phyloP scores from a whole-genome alignment of 1,284 basidiomycete genomes.

The Tremellales sp. region DNA sequence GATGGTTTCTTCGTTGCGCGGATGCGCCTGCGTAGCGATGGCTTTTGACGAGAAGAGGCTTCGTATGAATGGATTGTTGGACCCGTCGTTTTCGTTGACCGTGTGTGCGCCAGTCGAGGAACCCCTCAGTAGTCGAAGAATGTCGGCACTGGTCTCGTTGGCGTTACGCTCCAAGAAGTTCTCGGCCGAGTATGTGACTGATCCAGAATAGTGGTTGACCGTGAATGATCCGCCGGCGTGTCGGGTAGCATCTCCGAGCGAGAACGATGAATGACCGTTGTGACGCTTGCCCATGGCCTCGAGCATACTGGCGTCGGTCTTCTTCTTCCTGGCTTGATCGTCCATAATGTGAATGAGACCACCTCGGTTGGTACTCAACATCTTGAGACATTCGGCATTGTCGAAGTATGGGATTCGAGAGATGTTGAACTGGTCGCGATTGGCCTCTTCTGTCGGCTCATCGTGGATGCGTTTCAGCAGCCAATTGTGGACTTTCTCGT shows the following conservation, averaged over 20 bases:
- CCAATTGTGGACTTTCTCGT: conserved; percentile 83
- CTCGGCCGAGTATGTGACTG: conserved; percentile 87
- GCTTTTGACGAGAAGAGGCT: conserved; percentile 82
- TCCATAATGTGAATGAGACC: conserved; percentile 97
- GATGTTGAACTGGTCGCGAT: conserved; percentile 75
- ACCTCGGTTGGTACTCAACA: conserved; percentile 81
- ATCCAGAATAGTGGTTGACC: conserved; percentile 84
- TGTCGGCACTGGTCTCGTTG: conserved; percentile 86
- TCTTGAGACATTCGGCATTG: conserved; percentile 81
- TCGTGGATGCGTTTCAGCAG: conserved; percentile 70
- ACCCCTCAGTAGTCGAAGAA: conserved; percentile 81
- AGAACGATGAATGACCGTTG: conserved; percentile 89
- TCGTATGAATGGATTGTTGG: conserved; percentile 84
- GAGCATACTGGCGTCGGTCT: conserved; percentile 90
- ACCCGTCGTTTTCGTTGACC: conserved; percentile 60
- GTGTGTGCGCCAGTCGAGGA: conserved; percentile 18
- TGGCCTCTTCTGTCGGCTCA: conserved; percentile 72
- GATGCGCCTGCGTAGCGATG: conserved; percentile 84
- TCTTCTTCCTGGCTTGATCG: conserved; percentile 86
- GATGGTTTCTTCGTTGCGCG: conserved; percentile 87
- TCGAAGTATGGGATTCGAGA: conserved; percentile 68
- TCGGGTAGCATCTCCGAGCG: conserved; percentile 66
- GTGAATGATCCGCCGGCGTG: conserved; percentile 83
- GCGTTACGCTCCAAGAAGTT: conserved; percentile 84
- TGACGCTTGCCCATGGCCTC: conserved; percentile 91